Conservation (phyloP, 2,329 filamentous ascomycete species). For the Alternaria sp. region DNA sequence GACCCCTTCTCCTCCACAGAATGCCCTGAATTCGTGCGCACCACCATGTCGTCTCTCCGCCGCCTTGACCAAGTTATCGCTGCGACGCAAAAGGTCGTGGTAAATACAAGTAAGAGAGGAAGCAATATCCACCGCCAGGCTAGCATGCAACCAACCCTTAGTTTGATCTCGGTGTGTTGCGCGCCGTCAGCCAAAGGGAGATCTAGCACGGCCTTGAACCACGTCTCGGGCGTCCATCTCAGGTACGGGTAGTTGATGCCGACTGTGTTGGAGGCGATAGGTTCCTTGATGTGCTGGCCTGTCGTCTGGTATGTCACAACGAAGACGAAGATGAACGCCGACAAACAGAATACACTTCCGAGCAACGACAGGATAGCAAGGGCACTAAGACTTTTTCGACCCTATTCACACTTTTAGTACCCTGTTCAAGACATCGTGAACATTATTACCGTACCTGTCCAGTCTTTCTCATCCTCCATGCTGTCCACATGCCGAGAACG, state of each 20-base stretch:
- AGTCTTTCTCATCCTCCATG: conserved; percentile 29
- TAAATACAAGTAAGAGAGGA: conserved; percentile 35
- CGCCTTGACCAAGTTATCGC: conserved; percentile 26
- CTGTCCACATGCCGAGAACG: conserved; percentile 37
- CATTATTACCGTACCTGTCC: conserved; percentile 5
- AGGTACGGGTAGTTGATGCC: conserved; percentile 29
- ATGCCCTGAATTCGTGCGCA: conserved; percentile 8
- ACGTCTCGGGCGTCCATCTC: conserved; percentile 43
- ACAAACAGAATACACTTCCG: conserved; percentile 38
- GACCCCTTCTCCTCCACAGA: conserved; percentile 19
- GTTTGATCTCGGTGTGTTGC: conserved; percentile 24
- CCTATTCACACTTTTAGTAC: conserved; percentile 15
- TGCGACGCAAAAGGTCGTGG: conserved; percentile 26
- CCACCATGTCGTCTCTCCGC: conserved; percentile 21
- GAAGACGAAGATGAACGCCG: conserved; percentile 40
- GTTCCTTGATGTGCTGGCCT: conserved; percentile 29
- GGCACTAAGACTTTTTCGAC: conserved; percentile 39
- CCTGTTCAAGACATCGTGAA: background rate
- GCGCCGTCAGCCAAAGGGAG: conserved; percentile 30
- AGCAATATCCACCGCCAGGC: conserved; percentile 45
- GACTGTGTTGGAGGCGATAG: conserved; percentile 27
- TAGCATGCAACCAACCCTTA: conserved; percentile 34
- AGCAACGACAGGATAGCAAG: conserved; percentile 44
- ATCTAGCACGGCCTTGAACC: conserved; percentile 41
- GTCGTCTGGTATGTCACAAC: conserved; percentile 39